Evolutionary conservation across 352 stramenopile species (phyloP).

Genomic region (Pythium utonaiense): DNA sequence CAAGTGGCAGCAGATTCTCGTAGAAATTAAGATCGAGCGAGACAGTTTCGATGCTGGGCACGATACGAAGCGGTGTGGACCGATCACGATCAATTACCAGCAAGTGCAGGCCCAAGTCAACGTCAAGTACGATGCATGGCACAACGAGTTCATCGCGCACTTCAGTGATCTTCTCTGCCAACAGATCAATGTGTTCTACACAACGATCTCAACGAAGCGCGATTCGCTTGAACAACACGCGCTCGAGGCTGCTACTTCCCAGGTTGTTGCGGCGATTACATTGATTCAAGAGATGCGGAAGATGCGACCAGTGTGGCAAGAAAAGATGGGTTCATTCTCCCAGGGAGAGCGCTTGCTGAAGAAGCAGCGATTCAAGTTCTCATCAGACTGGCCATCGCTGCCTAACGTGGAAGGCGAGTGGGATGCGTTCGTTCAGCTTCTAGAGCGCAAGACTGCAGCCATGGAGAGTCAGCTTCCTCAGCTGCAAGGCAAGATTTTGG

Average conservation of each 20-base stretch:
- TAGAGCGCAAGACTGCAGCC: constrained; percentile 83
- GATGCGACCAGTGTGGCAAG: constrained; percentile 69
- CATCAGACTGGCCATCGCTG: constrained; percentile 94
- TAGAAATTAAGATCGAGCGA: constrained; percentile 94
- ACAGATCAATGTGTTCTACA: constrained; percentile 90
- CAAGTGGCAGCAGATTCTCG: constrained; percentile 97
- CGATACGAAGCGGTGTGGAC: constrained; percentile 89
- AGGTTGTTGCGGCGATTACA: constrained; percentile 93
- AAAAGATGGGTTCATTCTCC: constrained; percentile 87
- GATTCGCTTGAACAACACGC: constrained; percentile 92
- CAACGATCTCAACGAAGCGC: constrained; percentile 78
- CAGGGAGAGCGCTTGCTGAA: constrained; percentile 95
- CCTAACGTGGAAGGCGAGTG: constrained; percentile 96
- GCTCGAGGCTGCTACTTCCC: constrained; percentile 93
- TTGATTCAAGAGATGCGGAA: constrained; percentile 87
- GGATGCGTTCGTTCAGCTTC: constrained; percentile 91
- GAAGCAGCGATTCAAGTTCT: constrained; percentile 95
- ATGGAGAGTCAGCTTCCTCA: constrained; percentile 98
- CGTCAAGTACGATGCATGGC: constrained; percentile 99
- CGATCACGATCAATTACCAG: constrained; percentile 88
- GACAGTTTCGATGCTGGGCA: constrained; percentile 93
- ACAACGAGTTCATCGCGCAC: constrained; percentile 96
- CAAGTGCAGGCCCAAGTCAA: constrained; percentile 93
- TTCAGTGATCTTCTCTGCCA: constrained; percentile 94
- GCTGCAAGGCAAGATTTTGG: constrained; percentile 96